Percentiles rank a stretch among this genome's conserved stretches.
Conservation (phyloP, 2,329 filamentous ascomycete genomes). For the Chlorencoelia australis region DNA sequence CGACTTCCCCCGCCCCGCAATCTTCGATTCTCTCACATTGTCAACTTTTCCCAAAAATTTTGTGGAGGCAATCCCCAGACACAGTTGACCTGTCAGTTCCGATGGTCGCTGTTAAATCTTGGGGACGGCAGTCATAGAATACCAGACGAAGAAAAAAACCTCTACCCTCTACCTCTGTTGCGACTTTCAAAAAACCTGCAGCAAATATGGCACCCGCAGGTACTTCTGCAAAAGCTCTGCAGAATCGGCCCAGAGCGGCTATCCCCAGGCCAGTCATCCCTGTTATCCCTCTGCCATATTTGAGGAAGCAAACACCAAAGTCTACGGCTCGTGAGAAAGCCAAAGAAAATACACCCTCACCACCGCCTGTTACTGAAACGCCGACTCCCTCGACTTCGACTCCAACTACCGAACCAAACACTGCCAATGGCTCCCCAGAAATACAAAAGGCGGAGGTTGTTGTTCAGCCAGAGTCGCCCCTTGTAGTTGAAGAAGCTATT, state of each 20-base stretch:
- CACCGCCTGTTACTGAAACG: slow-evolving; percentile 7
- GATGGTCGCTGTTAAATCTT: slow-evolving; percentile 28
- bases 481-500: neutral
- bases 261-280: slow-evolving; percentile 21
- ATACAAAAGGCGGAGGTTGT: slow-evolving; percentile 1
- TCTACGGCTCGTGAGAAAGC: slow-evolving; percentile 17
- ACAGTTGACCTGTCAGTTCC: too few relatives aligned
- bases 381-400: slow-evolving; percentile 8
- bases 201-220: slow-evolving; percentile 21
- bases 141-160: slow-evolving; percentile 5
- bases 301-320: slow-evolving; percentile 25
- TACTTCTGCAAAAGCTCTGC: slow-evolving; percentile 22
- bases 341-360: slow-evolving; percentile 11
- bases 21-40: too few relatives aligned
- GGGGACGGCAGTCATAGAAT: slow-evolving; percentile 25
- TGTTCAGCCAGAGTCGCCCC: neutral
- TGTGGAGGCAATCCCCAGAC: too few relatives aligned
- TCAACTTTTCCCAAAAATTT: neutral
- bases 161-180: slow-evolving; percentile 4
- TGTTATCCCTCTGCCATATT: slow-evolving; percentile 26
- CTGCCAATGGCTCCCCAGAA: slow-evolving; percentile 3
- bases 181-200: slow-evolving; percentile 2
- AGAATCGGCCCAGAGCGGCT: slow-evolving; percentile 22
- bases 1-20: too few relatives aligned
- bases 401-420: neutral